Percentiles rank a stretch among this genome's conserved stretches.
Evolutionary conservation across 2,329 filamentous ascomycete genomes (phyloP).

Genomic region (Fusarium sambucinum): DNA sequence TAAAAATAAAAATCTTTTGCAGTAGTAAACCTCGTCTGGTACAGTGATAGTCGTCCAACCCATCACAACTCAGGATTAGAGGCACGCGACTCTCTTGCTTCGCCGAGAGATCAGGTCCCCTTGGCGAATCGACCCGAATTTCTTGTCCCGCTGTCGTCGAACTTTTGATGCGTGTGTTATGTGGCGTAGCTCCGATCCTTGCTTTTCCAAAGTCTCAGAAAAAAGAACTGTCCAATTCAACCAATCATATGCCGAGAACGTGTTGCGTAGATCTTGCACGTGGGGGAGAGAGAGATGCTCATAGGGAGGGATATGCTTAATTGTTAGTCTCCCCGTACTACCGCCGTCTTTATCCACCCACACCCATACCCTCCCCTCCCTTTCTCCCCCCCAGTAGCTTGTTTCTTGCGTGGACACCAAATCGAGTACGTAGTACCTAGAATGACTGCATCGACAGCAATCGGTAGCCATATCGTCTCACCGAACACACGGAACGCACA

Average conservation of each 20-base stretch:
- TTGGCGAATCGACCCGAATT: constrained; percentile 18
- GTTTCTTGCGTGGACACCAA: too few species aligned
- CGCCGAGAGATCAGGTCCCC: constrained; percentile 30
- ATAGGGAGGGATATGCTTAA: constrained; percentile 42
- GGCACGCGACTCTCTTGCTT: constrained; percentile 23
- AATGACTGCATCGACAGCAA: constrained; percentile 7
- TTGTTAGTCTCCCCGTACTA: constrained; percentile 13
- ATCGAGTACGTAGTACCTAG: too few species aligned
- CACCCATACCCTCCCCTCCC: not conserved
- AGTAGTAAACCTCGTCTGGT: not conserved
- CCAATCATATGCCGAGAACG: constrained; percentile 9
- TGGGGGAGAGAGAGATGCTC: constrained; percentile 23
- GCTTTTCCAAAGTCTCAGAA: not conserved
- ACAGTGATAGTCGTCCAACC: not conserved
- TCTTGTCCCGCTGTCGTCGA: constrained; percentile 23
- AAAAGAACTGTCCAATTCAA: not conserved
- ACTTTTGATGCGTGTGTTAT: not conserved
- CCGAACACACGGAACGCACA: constrained; percentile 21
- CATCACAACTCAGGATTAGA: not conserved
- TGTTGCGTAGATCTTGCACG: constrained; percentile 24
- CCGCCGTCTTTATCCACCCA: not conserved
- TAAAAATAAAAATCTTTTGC: not conserved
- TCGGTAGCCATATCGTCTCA: constrained; percentile 45
- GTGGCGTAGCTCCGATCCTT: constrained; percentile 18
- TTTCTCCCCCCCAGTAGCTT: too few species aligned